phyloP scores from a whole-genome alignment of 1,139 yeast genomes.

The Scheffersomyces quercinus region DNA sequence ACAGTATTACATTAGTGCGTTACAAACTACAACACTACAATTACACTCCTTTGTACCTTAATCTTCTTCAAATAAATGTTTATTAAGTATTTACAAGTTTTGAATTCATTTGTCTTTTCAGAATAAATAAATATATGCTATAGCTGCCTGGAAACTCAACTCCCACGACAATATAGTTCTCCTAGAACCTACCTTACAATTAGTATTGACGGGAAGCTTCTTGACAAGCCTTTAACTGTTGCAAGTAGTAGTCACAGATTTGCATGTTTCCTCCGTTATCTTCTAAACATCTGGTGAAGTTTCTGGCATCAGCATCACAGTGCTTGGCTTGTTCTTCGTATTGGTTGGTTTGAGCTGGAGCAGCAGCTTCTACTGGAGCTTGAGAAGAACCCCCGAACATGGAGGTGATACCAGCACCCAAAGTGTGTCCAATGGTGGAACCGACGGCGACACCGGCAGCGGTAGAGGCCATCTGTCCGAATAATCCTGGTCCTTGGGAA shows the following conservation, averaged over 20 bases:
- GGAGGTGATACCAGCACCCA: slow-evolving; percentile 91
- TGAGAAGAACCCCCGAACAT: slow-evolving; percentile 83
- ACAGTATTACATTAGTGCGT: too few species aligned
- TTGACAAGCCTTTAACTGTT: slow-evolving; percentile 96
- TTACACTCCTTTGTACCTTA: too few species aligned
- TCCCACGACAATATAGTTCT: too few species aligned
- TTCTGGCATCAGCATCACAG: slow-evolving; percentile 93
- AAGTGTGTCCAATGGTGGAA: slow-evolving; percentile 92
- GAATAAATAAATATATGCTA: too few species aligned
- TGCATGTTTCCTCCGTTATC: slow-evolving; percentile 95
- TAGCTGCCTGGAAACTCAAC: too few species aligned
- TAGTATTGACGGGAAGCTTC: slow-evolving; percentile 85
- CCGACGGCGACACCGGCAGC: slow-evolving; percentile 99
- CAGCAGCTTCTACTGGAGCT: slow-evolving; percentile 46
- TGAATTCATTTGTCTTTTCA: too few species aligned
- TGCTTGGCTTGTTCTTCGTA: slow-evolving; percentile 48
- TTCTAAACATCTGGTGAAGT: slow-evolving; percentile 91
- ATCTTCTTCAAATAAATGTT: too few species aligned
- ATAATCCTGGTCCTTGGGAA: slow-evolving; percentile 70
- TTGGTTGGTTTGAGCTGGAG: slow-evolving; percentile 36
- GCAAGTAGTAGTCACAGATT: slow-evolving; percentile 93
- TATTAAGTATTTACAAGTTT: too few species aligned
- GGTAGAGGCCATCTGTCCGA: slow-evolving; percentile 96
- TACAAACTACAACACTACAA: too few species aligned
- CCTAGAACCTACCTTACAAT: not conserved